Evolutionary conservation across 2,329 filamentous ascomycete species (phyloP).

Genomic region (Botrytis hyacinthi): DNA sequence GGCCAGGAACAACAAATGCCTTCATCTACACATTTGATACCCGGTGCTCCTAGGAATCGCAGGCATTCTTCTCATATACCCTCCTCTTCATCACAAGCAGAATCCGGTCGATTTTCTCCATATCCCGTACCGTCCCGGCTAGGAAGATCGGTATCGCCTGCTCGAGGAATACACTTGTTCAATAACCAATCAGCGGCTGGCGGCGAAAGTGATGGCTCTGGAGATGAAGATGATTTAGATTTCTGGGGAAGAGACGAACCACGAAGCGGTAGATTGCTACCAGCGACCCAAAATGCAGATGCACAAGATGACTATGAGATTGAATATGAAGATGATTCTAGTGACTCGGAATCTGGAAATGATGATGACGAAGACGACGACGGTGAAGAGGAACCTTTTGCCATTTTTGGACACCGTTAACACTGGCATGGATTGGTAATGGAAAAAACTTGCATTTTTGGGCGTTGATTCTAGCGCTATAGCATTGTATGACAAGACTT

Average conservation of each 20-base stretch:
- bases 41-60: conserved; percentile 28
- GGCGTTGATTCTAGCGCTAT: conserved; percentile 10
- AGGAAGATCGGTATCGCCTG: conserved; percentile 39
- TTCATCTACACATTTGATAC: conserved; percentile 19
- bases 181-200: conserved; percentile 38
- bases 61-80: conserved; percentile 37
- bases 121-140: conserved; percentile 33
- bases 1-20: conserved; percentile 24
- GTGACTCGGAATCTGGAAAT: conserved; percentile 26
- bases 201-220: conserved; percentile 48
- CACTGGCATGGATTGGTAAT: conserved; percentile 3
- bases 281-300: conserved; percentile 34
- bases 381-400: conserved; percentile 49
- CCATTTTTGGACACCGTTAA: conserved; percentile 52
- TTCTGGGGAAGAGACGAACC: conserved; percentile 50
- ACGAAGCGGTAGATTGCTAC: conserved; percentile 31
- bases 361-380: conserved; percentile 42
- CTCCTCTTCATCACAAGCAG: conserved; percentile 20
- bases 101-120: conserved; percentile 30
- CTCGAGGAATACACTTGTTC: conserved; percentile 37
- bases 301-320: conserved; percentile 44
- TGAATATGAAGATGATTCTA: conserved; percentile 30
- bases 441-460: conserved; percentile 8
- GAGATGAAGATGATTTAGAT: conserved; percentile 49
- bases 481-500: conserved; percentile 5